Evolutionary conservation across 306 rosid species (phyloP).

Genomic region (Psophocarpus tetragonolobus): DNA sequence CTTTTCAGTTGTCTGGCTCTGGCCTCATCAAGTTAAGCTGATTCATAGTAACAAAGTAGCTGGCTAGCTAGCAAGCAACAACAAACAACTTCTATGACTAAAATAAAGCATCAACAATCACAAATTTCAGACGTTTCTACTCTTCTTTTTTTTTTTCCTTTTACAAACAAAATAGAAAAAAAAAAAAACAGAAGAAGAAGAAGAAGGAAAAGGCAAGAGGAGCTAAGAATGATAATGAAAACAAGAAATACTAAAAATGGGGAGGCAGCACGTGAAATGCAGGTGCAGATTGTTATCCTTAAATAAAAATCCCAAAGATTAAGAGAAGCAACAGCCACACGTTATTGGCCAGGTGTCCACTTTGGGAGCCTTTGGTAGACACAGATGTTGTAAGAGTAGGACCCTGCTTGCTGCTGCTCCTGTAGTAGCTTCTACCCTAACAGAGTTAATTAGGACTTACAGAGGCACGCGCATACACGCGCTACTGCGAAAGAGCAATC

Average conservation of each 20-base stretch:
- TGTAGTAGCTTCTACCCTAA: neutral
- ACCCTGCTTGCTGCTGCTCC: neutral
- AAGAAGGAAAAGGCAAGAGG: too few relatives aligned
- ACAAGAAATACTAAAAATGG: neutral
- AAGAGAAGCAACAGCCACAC: constrained; percentile 43
- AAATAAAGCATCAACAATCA: neutral
- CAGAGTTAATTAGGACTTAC: neutral
- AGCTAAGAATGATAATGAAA: neutral
- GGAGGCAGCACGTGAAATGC: constrained; percentile 53
- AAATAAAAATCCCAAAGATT: constrained; percentile 30
- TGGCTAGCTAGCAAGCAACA: neutral
- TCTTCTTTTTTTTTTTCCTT: neutral
- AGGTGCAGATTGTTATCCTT: constrained; percentile 75
- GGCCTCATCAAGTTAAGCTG: neutral
- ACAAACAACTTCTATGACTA: neutral
- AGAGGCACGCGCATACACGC: constrained; percentile 33
- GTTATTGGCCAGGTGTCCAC: constrained; percentile 57
- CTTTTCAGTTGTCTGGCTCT: neutral
- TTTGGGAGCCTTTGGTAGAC: constrained; percentile 7
- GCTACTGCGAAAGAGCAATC: constrained; percentile 57
- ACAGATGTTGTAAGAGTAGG: too few relatives aligned
- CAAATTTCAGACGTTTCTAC: neutral
- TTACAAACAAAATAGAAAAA: neutral
- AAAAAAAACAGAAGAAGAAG: neutral
- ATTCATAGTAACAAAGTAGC: neutral